Base-by-base conservation (phyloP, 106 monocot genomes). In the Platanthera guangdongensis region DNA sequence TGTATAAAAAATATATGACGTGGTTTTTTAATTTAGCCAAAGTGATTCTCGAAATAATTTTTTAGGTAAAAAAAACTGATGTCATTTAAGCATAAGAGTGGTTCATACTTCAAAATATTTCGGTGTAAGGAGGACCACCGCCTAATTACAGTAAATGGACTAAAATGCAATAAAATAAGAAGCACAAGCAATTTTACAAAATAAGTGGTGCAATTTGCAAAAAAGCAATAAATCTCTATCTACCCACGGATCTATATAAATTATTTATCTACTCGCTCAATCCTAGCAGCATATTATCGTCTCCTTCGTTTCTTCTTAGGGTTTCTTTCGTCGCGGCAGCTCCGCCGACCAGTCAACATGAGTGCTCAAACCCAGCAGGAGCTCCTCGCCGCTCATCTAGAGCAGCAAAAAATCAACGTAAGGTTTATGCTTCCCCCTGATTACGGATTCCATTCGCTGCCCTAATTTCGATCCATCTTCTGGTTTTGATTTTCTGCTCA, bases 381-480 rank as follows among this genome's bases (percentile, higher is more conserved):
- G 77, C 89, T 92, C 55, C 90, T 93, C 78, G 87, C 93, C 57
- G 84, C 83, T 51, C 93, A 84, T 52, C 83, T 93, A 51, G 87
- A 88, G 83, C 90, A 93, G 78, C 87, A 93, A 78, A 87, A 87
- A 79, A 85, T 95, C 81, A 82, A 87, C 49, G 94, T 91, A 76
- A 39, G 78, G 82, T 15, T 47, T 71, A 19, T 10, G 8, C 8
- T 25, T 63, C 8, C 25, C 25, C 22, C 65, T 11, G 25, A 3
- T 30, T 30, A 28, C 10, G n/a, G 16, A 50, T 51, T 72, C 19
- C 5, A 22, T 71, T 7, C 48, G 11, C 16, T 16, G 16, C n/a
- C 16, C 47, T 12, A 6, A 18, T 70, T 48, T 70, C 16, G 15
- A 48, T 70, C 47, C 6, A 48, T 46, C 32, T 39, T 67, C n/a